phyloP scores from a whole-genome alignment of 495 filamentous ascomycete genomes.

The Aspergillus wentii region DNA sequence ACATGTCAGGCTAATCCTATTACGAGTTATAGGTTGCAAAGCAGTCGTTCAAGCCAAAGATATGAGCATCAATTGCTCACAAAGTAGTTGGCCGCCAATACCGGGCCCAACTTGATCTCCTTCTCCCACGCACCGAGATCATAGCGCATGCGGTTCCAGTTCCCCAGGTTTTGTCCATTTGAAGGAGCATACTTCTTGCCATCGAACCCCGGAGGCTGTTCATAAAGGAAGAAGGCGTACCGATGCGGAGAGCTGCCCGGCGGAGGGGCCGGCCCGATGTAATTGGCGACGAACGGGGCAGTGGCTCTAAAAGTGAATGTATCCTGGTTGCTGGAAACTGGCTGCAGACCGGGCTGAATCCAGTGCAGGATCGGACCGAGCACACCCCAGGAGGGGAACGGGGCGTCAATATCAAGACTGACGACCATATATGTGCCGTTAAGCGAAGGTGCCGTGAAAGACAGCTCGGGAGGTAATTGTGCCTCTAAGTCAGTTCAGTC shows the following conservation, averaged over 20 bases:
- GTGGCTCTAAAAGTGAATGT: conserved; percentile 10
- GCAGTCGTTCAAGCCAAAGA: too few species aligned
- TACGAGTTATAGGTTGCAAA: too few species aligned
- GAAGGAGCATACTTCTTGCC: conserved; percentile 38
- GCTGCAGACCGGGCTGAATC: conserved; percentile 1
- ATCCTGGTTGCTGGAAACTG: conserved; percentile 5
- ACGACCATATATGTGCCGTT: conserved; percentile 38
- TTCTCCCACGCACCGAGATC: conserved; percentile 46
- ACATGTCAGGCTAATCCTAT: too few species aligned
- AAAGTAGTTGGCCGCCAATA: conserved; percentile 53
- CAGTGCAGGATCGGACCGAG: conserved; percentile 26
- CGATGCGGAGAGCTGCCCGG: conserved; percentile 48
- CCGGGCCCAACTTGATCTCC: conserved; percentile 38
- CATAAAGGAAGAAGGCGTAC: conserved; percentile 53
- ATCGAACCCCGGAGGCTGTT: conserved; percentile 48
- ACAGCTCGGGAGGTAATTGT: conserved; percentile 22
- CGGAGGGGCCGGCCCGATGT: conserved; percentile 48
- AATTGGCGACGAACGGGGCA: conserved; percentile 38
- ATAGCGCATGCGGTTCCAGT: conserved; percentile 42
- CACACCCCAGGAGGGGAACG: conserved; percentile 40
- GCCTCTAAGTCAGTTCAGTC: too few species aligned
- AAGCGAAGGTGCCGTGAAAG: conserved; percentile 15
- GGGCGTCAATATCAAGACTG: conserved; percentile 49
- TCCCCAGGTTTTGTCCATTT: conserved; percentile 34
- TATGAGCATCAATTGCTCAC: conserved; percentile 29